Conservation (phyloP, 2,329 filamentous ascomycete species). For the Nemania diffusa region DNA sequence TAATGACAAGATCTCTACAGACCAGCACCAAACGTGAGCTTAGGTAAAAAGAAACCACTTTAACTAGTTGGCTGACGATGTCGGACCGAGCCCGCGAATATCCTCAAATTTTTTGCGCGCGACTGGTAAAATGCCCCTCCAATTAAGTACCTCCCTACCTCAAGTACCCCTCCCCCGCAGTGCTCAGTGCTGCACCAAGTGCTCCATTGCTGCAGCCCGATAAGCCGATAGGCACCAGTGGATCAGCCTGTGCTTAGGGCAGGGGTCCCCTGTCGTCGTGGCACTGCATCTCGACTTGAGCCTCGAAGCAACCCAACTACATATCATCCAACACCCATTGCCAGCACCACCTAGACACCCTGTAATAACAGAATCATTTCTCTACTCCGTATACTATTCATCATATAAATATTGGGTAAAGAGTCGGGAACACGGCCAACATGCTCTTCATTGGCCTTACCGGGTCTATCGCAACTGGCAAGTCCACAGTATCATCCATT, state of each 20-base stretch:
- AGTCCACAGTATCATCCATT: constrained; percentile 91
- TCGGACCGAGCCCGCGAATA: constrained; percentile 29
- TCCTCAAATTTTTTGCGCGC: constrained; percentile 36
- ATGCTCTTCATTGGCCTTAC: constrained; percentile 98
- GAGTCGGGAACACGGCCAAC: constrained; percentile 10
- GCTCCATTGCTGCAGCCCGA: constrained; percentile 28
- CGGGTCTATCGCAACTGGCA: constrained; percentile 96
- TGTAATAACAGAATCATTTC: constrained; percentile 4
- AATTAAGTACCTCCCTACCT: constrained; percentile 30
- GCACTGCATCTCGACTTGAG: constrained; percentile 29
- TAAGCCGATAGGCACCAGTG: constrained; percentile 35
- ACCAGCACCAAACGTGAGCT: constrained; percentile 4
- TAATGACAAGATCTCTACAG: neutral
- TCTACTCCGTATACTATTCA: neutral
- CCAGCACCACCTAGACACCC: neutral
- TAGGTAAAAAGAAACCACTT: constrained; percentile 16
- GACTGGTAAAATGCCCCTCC: constrained; percentile 41
- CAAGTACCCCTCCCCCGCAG: constrained; percentile 47
- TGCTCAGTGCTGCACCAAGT: constrained; percentile 33
- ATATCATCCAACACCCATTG: constrained; percentile 9
- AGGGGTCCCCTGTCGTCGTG: constrained; percentile 23
- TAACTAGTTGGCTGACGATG: constrained; percentile 23
- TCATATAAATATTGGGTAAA: neutral
- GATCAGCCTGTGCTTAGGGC: neutral
- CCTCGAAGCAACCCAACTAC: constrained; percentile 28